Evolutionary conservation across 345 rosid genomes (phyloP).

Genomic region (Raphanus sativus): DNA sequence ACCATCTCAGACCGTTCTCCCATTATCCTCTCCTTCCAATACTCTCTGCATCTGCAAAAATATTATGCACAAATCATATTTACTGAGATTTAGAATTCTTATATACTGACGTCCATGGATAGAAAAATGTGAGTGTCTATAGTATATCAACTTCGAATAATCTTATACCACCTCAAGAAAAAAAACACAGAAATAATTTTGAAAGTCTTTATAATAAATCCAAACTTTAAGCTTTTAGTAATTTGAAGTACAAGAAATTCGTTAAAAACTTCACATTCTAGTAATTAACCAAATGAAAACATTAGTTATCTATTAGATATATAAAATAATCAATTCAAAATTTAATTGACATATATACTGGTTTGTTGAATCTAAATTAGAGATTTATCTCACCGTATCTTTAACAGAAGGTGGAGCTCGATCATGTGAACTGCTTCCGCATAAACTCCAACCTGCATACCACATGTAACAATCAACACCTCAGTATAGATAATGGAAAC

Average conservation of each 20-base stretch:
- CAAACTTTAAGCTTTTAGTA: background rate
- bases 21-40: conserved; percentile 67
- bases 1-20: conserved; percentile 61
- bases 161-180: background rate
- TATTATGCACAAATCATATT: background rate
- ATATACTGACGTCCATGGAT: background rate
- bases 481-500: background rate
- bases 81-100: background rate
- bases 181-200: background rate
- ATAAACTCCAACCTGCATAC: conserved; percentile 71
- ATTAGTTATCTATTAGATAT: background rate
- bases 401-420: conserved; percentile 67
- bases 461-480: background rate
- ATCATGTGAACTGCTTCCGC: conserved; percentile 70
- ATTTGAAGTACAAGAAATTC: background rate
- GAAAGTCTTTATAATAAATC: background rate
- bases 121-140: background rate
- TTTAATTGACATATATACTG: background rate
- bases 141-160: background rate
- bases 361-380: conserved; percentile 1
- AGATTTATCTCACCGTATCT: conserved; percentile 51
- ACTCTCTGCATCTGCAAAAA: conserved; percentile 61
- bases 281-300: background rate
- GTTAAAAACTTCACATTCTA: background rate
- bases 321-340: background rate